Evolutionary conservation across 2,329 filamentous ascomycete species (phyloP).

Genomic region (Neofusicoccum umdonicola): DNA sequence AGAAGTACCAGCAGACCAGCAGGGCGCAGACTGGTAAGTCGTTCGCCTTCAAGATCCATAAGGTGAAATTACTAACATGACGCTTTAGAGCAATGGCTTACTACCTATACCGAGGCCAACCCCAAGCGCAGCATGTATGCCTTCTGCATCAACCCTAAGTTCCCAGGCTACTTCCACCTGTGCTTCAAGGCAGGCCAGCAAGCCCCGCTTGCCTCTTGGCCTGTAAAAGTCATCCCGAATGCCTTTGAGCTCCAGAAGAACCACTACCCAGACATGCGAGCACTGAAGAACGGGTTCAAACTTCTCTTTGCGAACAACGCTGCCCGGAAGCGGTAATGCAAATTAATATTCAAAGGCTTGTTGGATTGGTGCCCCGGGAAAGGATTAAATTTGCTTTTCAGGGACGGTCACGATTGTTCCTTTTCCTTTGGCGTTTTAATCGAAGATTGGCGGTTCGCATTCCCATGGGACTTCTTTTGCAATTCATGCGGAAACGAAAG

Average conservation of each 20-base stretch:
- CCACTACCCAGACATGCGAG: slow-evolving; percentile 90
- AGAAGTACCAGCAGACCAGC: slow-evolving; percentile 85
- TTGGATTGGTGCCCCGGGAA: not conserved
- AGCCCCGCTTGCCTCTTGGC: slow-evolving; percentile 73
- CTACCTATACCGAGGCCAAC: slow-evolving; percentile 94
- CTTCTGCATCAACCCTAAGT: slow-evolving; percentile 90
- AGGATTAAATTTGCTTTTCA: not conserved
- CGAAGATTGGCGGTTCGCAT: not conserved
- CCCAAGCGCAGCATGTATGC: slow-evolving; percentile 90
- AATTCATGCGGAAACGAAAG: not conserved
- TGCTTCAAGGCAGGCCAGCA: slow-evolving; percentile 90
- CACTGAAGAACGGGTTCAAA: slow-evolving; percentile 97
- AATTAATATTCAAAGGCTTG: not conserved
- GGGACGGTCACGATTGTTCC: not conserved
- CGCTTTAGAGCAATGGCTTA: slow-evolving; percentile 84
- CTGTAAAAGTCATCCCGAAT: slow-evolving; percentile 86
- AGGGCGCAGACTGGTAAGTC: slow-evolving; percentile 79
- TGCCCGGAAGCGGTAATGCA: slow-evolving; percentile 1
- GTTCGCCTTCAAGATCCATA: not conserved
- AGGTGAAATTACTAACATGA: slow-evolving; percentile 15
- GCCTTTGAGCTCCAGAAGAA: slow-evolving; percentile 88
- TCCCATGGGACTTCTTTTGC: not conserved
- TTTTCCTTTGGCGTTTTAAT: slow-evolving; percentile 4
- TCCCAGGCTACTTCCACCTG: slow-evolving; percentile 91
- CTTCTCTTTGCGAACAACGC: slow-evolving; percentile 62